Percentiles rank a stretch among this genome's conserved stretches.
These are phyloP conservation scores for Huntiella omanensis DNA, from an alignment of 2,329 filamentous ascomycete genomes.

Conservation along the genomic window DNA sequence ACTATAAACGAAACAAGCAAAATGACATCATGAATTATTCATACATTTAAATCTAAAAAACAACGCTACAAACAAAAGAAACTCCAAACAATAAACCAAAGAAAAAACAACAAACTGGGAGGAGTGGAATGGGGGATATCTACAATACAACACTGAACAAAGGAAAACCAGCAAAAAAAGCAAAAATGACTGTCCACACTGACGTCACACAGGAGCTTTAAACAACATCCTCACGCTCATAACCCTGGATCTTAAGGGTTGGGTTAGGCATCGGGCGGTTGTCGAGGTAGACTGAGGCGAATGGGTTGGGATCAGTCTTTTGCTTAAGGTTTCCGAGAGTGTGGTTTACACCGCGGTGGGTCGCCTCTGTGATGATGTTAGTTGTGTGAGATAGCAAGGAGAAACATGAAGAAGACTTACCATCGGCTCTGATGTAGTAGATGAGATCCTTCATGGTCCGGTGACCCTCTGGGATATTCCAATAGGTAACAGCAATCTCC, in stretches of 20 bases:
- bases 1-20: no score
- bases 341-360: conserved; percentile 89
- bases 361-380: conserved; percentile 40
- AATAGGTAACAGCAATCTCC: conserved; percentile 78
- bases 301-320: conserved; percentile 78
- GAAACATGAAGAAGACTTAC: conserved; percentile 8
- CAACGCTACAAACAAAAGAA: not conserved
- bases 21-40: no score
- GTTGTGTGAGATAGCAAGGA: not conserved
- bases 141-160: not conserved
- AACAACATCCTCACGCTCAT: conserved; percentile 70
- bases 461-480: conserved; percentile 75
- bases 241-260: conserved; percentile 48
- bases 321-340: conserved; percentile 79
- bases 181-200: no score
- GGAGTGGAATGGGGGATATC: conserved; percentile 8
- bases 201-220: conserved; percentile 14
- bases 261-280: conserved; percentile 45
- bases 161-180: not conserved
- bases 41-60: no score
- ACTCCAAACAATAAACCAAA: not conserved
- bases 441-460: conserved; percentile 73
- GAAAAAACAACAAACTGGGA: not conserved
- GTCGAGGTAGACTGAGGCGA: conserved; percentile 65
- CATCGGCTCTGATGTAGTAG: conserved; percentile 69